These are phyloP conservation scores for Aschersonia sp. DNA, from an alignment of 2,329 filamentous ascomycete species.

Conservation along the genomic window DNA sequence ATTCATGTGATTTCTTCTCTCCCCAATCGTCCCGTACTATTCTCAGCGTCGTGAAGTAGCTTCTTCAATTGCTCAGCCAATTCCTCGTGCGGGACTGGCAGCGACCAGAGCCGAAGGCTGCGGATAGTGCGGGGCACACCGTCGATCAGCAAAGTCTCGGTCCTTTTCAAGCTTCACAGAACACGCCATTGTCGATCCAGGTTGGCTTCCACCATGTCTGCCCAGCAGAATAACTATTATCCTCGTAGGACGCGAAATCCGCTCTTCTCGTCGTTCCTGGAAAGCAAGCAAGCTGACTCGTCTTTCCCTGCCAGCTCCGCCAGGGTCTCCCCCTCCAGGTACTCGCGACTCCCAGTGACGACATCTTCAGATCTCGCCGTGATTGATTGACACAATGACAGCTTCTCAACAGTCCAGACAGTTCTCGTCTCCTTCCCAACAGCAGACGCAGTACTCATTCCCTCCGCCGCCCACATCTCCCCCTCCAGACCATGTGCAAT, in stretches of 20 bases:
- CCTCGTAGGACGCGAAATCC: slow-evolving; percentile 26
- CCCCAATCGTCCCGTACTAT: too few species aligned
- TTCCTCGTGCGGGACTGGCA: too few species aligned
- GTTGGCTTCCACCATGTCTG: slow-evolving; percentile 18
- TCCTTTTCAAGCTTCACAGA: neutral
- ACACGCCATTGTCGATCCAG: neutral
- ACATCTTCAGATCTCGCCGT: slow-evolving; percentile 4
- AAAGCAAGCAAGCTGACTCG: slow-evolving; percentile 12
- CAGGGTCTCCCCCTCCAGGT: slow-evolving; percentile 11
- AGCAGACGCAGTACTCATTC: slow-evolving; percentile 23
- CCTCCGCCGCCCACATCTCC: slow-evolving; percentile 32
- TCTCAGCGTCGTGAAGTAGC: too few species aligned
- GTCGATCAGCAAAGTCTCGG: too few species aligned
- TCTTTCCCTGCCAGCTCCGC: slow-evolving; percentile 2
- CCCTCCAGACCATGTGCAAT: slow-evolving; percentile 28
- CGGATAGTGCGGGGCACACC: too few species aligned
- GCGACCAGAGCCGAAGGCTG: too few species aligned
- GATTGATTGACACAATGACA: too few species aligned
- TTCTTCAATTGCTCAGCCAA: too few species aligned
- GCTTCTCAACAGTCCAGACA: too few species aligned
- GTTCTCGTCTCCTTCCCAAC: too few species aligned
- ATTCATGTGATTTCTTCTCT: too few species aligned
- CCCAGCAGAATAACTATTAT: slow-evolving; percentile 22
- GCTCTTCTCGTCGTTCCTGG: slow-evolving; percentile 6
- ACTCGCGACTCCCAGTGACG: neutral